These are phyloP conservation scores for Rosellinia necatrix DNA, from an alignment of 2,329 filamentous ascomycete genomes.

Conservation along the genomic window DNA sequence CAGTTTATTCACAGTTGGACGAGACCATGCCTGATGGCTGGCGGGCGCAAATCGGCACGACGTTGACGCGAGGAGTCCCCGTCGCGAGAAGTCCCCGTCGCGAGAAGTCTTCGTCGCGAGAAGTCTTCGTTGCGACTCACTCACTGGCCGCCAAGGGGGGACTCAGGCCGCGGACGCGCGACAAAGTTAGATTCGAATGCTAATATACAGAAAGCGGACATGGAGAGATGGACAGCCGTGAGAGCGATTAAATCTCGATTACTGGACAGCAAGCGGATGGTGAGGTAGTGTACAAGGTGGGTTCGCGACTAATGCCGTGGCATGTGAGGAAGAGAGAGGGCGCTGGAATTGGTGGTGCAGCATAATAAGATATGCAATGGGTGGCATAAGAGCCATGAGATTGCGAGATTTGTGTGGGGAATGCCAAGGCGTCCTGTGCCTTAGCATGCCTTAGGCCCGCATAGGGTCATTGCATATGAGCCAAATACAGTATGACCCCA, in stretches of 20 bases:
- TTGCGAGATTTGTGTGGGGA: conserved; percentile 14
- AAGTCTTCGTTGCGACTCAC: conserved; percentile 2
- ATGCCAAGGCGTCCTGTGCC: conserved; percentile 14
- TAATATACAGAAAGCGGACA: background rate
- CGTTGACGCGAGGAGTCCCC: background rate
- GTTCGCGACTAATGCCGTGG: background rate
- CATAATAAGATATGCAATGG: background rate
- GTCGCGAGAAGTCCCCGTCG: too few species aligned
- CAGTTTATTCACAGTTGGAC: background rate
- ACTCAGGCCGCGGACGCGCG: conserved; percentile 2
- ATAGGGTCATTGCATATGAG: conserved; percentile 1
- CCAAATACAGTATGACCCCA: too few species aligned
- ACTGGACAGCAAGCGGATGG: background rate
- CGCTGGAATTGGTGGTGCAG: background rate
- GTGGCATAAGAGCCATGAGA: conserved; percentile 25
- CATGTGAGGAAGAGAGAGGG: background rate
- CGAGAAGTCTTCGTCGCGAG: too few species aligned
- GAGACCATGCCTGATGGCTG: conserved; percentile 3
- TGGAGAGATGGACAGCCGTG: background rate
- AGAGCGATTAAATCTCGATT: background rate
- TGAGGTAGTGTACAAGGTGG: background rate
- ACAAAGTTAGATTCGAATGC: background rate
- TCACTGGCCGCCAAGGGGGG: background rate
- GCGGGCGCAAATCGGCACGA: background rate
- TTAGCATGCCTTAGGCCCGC: too few species aligned